Conservation (phyloP, 495 filamentous ascomycete genomes). For the Aspergillus mulundensis region DNA sequence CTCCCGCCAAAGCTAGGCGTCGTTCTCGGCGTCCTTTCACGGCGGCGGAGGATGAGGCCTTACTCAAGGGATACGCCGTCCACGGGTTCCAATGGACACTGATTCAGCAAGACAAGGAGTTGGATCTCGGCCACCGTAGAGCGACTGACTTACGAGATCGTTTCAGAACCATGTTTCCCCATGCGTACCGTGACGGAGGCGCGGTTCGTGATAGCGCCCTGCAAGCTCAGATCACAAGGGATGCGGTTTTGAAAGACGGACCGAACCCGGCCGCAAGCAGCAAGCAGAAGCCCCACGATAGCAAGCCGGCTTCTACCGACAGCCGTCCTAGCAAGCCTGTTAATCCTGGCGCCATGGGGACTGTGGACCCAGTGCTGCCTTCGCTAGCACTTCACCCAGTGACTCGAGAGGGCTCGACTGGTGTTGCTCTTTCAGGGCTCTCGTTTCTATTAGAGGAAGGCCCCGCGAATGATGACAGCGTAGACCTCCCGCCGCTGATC, state of each 20-base stretch:
- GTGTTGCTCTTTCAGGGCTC: conserved; percentile 18
- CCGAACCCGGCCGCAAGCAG: not conserved
- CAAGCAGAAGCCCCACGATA: conserved; percentile 5
- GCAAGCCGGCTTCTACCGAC: conserved; percentile 11
- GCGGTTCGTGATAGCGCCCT: conserved; percentile 36
- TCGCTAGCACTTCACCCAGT: conserved; percentile 29
- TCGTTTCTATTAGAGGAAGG: conserved; percentile 36
- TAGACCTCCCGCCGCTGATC: conserved; percentile 38
- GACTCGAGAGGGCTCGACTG: conserved; percentile 21
- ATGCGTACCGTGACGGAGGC: conserved; percentile 58
- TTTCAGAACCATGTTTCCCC: conserved; percentile 74
- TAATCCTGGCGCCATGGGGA: conserved; percentile 6
- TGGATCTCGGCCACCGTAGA: conserved; percentile 62
- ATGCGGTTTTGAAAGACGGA: conserved; percentile 4
- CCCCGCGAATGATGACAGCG: conserved; percentile 15
- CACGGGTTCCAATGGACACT: conserved; percentile 79
- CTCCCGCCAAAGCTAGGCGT: conserved; percentile 33
- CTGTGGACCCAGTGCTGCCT: conserved; percentile 30
- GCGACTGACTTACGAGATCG: conserved; percentile 81
- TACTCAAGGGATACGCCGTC: conserved; percentile 68
- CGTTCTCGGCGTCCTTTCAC: conserved; percentile 60
- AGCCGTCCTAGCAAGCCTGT: conserved; percentile 5
- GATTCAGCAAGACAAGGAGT: conserved; percentile 67
- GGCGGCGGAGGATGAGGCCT: conserved; percentile 68
- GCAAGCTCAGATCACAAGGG: conserved; percentile 7